phyloP scores from a whole-genome alignment of 768 basidiomycete genomes.

The Mycena rebaudengoi region DNA sequence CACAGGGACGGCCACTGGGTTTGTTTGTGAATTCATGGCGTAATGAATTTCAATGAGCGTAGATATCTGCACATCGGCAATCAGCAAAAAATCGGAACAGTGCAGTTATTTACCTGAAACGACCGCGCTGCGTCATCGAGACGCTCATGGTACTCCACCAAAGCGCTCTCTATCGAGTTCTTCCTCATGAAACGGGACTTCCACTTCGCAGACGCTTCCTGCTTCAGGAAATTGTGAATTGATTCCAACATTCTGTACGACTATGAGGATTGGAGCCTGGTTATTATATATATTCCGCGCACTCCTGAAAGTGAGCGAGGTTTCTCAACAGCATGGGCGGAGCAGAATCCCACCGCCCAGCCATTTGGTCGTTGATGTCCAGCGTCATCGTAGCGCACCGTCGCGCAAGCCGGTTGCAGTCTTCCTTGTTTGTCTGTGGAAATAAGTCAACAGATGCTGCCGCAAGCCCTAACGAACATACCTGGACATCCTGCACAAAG shows the following conservation, averaged over 20 bases:
- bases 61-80: conserved; percentile 42
- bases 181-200: conserved; percentile 49
- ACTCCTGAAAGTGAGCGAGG: conserved; percentile 52
- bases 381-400: conserved; percentile 52
- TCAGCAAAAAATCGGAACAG: neutral
- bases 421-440: conserved; percentile 46
- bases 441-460: conserved; percentile 22
- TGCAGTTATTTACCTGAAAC: conserved; percentile 48
- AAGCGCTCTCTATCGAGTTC: conserved; percentile 47
- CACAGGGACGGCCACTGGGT: neutral
- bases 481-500: conserved; percentile 30
- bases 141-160: conserved; percentile 40
- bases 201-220: conserved; percentile 51
- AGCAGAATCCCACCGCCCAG: conserved; percentile 51
- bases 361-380: conserved; percentile 56
- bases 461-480: conserved; percentile 8
- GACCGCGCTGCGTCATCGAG: conserved; percentile 56
- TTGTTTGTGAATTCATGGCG: conserved; percentile 30
- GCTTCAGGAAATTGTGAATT: conserved; percentile 50
- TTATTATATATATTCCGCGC: conserved; percentile 5
- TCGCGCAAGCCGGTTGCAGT: conserved; percentile 49
- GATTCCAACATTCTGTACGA: conserved; percentile 45
- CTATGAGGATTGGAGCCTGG: neutral
- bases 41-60: conserved; percentile 58
- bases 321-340: conserved; percentile 50